These are phyloP conservation scores for Botrytis porri DNA, from an alignment of 2,329 filamentous ascomycete genomes.

Conservation along the genomic window DNA sequence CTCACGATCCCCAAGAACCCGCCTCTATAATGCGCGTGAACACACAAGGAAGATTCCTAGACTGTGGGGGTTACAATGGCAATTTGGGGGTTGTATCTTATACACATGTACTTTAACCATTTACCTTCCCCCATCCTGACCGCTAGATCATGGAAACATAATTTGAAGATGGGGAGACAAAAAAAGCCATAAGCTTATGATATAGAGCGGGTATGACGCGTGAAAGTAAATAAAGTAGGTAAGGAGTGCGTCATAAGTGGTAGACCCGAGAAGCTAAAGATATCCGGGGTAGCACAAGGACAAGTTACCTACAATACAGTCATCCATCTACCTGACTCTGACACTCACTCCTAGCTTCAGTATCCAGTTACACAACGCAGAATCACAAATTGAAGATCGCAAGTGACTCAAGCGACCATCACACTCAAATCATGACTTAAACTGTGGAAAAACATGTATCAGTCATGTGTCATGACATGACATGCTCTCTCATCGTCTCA, in stretches of 20 bases:
- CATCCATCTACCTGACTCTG: background rate
- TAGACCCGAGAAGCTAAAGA: background rate
- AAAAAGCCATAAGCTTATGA: background rate
- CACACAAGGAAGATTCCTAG: background rate
- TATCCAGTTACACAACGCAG: background rate
- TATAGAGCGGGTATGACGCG: background rate
- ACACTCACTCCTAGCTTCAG: background rate
- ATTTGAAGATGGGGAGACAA: background rate
- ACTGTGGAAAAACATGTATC: background rate
- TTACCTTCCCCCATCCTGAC: background rate
- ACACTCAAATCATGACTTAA: background rate
- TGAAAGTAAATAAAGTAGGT: background rate
- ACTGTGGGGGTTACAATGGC: background rate
- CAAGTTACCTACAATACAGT: background rate
- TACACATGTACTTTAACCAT: background rate
- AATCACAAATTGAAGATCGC: background rate
- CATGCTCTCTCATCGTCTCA: background rate
- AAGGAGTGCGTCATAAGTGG: background rate
- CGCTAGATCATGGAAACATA: background rate
- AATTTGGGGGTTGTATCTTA: background rate
- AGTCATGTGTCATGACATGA: background rate
- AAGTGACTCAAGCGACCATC: background rate
- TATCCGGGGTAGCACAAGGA: background rate
- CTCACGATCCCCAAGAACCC: background rate
- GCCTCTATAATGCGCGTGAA: background rate